Base-by-base conservation (phyloP, 2,329 filamentous ascomycete species). In the Fusarium liriodendri region DNA sequence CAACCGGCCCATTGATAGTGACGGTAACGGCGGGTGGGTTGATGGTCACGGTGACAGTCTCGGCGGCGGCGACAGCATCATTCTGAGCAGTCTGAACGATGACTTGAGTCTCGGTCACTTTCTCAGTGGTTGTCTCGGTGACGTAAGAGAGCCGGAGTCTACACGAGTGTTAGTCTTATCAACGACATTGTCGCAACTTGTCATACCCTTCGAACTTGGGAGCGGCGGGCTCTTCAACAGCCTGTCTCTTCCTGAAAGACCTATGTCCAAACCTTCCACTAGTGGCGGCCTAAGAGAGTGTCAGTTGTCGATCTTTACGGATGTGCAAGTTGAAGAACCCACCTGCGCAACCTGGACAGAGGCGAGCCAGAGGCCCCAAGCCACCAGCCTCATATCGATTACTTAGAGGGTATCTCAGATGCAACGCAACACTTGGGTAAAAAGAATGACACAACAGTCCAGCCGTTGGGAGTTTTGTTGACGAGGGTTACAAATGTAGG, bases 151-250 rank as follows among this genome's bases (percentile, higher is more conserved):
- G 37, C 35, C 74, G 68, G 62, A 78, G 62, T 32, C 77, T 78
- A 29, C 27, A 37, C n/a, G 45, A 29, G 57, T 66, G 65, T 69
- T 66, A 70, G n/a, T 22, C 37, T 8, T 16, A n/a, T n/a, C 14
- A 16, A 33, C 22, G 14, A 25, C 20, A n/a, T 13, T 10, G 13
- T 7, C 37, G 2, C 9, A n/a, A 29, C 27, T 45, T 11, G 22
- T 64, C 66, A 66, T 54, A 71, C 77, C 77, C 77, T 78, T 79
- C 77, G 38, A 78, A 78, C 42, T 76, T 75, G 29, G 62, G 50
- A 7, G 60, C 69, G 10, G 64, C 37, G 20, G 50, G 60, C 11
- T 73, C 66, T 22, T 65, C 66, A 18, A 67, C 50, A 25, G 58
- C 65, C n/a, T 76, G 73, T 38, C 75, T 74, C 71, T 73, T 77